phyloP scores from a whole-genome alignment of 805 yeast genomes.

The Candida insectalens region DNA sequence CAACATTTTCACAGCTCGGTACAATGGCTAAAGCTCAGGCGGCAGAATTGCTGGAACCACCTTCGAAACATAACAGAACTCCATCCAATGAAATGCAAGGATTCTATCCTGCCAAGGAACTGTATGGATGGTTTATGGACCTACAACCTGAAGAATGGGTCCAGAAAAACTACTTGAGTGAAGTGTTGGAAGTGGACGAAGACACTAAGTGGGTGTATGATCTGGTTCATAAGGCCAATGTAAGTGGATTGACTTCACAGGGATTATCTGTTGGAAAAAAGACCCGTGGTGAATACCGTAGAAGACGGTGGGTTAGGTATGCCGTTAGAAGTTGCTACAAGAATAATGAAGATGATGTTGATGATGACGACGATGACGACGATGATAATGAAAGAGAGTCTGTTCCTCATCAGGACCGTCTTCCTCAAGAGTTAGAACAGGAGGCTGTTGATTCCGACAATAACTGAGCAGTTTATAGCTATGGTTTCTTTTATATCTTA shows the following conservation, averaged over 20 bases:
- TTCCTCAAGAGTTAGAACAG: neutral
- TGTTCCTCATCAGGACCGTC: neutral
- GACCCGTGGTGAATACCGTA: constrained; percentile 37
- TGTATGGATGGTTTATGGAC: constrained; percentile 56
- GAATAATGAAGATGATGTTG: constrained; percentile 7
- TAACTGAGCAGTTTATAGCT: neutral
- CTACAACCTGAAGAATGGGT: constrained; percentile 60
- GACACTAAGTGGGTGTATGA: constrained; percentile 88
- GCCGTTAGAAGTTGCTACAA: constrained; percentile 22
- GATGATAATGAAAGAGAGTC: too few relatives aligned
- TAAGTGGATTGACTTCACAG: constrained; percentile 12
- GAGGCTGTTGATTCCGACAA: neutral
- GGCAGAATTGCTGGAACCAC: neutral
- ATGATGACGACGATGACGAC: neutral
- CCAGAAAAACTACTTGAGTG: constrained; percentile 33
- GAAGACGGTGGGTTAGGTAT: constrained; percentile 59
- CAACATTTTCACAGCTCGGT: neutral
- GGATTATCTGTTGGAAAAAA: constrained; percentile 10
- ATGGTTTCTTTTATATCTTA: neutral
- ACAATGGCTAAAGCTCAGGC: neutral
- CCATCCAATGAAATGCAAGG: neutral
- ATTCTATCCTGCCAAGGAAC: constrained; percentile 6
- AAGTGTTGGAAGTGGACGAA: constrained; percentile 50
- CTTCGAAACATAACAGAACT: neutral
- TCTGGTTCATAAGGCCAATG: constrained; percentile 15